Evolutionary conservation across 352 stramenopile species (phyloP), one percentile per base, ranked within the genome.

Genomic region (Phytophthora niederhauseri): DNA sequence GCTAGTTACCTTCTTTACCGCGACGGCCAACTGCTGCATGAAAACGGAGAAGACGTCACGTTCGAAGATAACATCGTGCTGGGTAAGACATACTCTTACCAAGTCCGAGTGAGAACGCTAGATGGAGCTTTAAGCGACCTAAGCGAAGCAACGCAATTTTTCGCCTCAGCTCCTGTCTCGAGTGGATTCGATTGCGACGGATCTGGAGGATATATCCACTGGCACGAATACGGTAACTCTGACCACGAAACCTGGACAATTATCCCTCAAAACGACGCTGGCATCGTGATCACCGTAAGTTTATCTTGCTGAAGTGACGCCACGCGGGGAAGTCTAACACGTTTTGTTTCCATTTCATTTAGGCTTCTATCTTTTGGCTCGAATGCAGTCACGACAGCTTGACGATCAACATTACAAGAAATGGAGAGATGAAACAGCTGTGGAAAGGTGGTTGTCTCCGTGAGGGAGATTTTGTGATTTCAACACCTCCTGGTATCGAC

Each of bases 351-450:
- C 0, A 22, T 17, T 6, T 24, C 30, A 31, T 50, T 22, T 57
- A 87, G 66, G 57, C 90, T 6, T 77, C 76, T 0, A 63, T 52
- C 9, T 92, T 92, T 61, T 81, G 68, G 59, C 72, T 92, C 6
- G 84, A 92, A 48, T 92, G 84, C 34, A 70, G 89, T 45, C 79
- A 89, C 45, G 84, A 90, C 19, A 66, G 30, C 5, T 59, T 89
- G 22, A 46, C 59, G 5, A 75, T 91, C 19, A 61, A 43, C 3
- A 60, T 66, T 2, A 78, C 57, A 19, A 11, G 38, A 1, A 64
- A 54, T 4, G 68, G 57, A 2, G 54, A 31, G 4, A 67, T 51
- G 0, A 73, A 48, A 6, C 34, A 66, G 2, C 19, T 92, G 4
- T 90, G 81, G 84, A 77, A 61, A 15, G 84, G 81, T 12, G 84